Conservation (phyloP, 345 rosid genomes). For the Lepidium africanum region DNA sequence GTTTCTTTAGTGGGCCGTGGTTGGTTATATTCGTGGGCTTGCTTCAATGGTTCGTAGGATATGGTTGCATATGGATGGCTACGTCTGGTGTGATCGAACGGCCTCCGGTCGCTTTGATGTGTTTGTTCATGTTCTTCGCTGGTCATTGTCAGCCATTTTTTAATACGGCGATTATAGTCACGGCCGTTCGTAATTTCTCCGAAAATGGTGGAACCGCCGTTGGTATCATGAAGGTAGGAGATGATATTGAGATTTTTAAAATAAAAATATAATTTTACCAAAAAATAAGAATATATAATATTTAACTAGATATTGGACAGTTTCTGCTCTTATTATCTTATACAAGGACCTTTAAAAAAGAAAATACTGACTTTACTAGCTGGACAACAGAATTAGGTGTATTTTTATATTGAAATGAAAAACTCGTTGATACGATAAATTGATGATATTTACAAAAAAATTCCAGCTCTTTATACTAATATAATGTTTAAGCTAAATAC, state of each 20-base stretch:
- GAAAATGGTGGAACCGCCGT: slow-evolving; percentile 75
- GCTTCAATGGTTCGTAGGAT: slow-evolving; percentile 60
- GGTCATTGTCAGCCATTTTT: slow-evolving; percentile 78
- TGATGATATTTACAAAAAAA: too few species aligned
- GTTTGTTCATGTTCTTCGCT: slow-evolving; percentile 60
- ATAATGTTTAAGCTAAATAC: too few species aligned
- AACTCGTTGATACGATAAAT: too few species aligned
- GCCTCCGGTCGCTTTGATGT: slow-evolving; percentile 69
- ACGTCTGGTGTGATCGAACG: slow-evolving; percentile 55
- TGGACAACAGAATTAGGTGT: not conserved
- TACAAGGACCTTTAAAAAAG: not conserved
- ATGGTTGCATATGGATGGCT: slow-evolving; percentile 77
- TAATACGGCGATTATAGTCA: slow-evolving; percentile 65
- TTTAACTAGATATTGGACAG: not conserved
- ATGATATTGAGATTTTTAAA: not conserved
- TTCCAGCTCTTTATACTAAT: too few species aligned
- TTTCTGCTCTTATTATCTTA: not conserved
- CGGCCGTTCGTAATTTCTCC: slow-evolving; percentile 62
- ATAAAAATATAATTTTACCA: too few species aligned
- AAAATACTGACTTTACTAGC: not conserved
- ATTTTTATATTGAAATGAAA: too few species aligned
- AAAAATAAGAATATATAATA: too few species aligned
- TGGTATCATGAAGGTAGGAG: slow-evolving; percentile 73
- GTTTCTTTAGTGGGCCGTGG: slow-evolving; percentile 54
- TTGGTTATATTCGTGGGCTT: slow-evolving; percentile 61